These are phyloP conservation scores for Pseudogymnoascus sp. DNA, from an alignment of 2,329 filamentous ascomycete genomes.

Conservation along the genomic window DNA sequence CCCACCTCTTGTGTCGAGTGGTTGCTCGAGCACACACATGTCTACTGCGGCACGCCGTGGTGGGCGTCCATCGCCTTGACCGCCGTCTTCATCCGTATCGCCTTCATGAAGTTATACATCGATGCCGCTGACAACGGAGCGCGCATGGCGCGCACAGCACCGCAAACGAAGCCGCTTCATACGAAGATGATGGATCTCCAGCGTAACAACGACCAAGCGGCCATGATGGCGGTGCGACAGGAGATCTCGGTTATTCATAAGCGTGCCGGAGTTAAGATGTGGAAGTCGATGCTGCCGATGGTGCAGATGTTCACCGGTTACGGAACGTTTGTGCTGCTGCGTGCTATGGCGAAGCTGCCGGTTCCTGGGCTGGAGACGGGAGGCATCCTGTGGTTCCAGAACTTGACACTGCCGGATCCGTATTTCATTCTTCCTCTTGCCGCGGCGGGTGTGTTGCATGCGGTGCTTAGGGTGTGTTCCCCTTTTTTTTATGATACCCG, in stretches of 20 bases:
- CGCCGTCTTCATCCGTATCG: slow-evolving; percentile 55
- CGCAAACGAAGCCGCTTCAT: slow-evolving; percentile 47
- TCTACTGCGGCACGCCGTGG: slow-evolving; percentile 71
- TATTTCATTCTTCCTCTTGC: slow-evolving; percentile 63
- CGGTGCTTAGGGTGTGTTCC: slow-evolving; percentile 23
- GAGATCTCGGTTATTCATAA: slow-evolving; percentile 46
- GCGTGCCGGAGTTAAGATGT: slow-evolving; percentile 45
- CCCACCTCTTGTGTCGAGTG: slow-evolving; percentile 67
- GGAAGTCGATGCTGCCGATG: slow-evolving; percentile 46
- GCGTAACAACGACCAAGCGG: slow-evolving; percentile 37
- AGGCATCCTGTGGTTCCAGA: slow-evolving; percentile 67
- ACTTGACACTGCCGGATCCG: slow-evolving; percentile 71
- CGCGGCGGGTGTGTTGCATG: slow-evolving; percentile 52
- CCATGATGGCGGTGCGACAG: slow-evolving; percentile 37
- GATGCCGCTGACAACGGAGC: slow-evolving; percentile 53
- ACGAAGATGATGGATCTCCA: slow-evolving; percentile 40
- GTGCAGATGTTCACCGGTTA: slow-evolving; percentile 64
- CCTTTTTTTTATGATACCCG: slow-evolving; percentile 3
- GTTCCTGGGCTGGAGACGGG: slow-evolving; percentile 70
- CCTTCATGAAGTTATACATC: slow-evolving; percentile 59
- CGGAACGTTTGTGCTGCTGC: slow-evolving; percentile 71
- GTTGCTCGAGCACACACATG: slow-evolving; percentile 72
- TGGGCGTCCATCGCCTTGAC: slow-evolving; percentile 64
- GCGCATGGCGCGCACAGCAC: slow-evolving; percentile 53
- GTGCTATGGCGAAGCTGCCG: slow-evolving; percentile 66